Base-by-base conservation (phyloP, 2,329 filamentous ascomycete genomes). In the Ceratocystis cubensis region DNA sequence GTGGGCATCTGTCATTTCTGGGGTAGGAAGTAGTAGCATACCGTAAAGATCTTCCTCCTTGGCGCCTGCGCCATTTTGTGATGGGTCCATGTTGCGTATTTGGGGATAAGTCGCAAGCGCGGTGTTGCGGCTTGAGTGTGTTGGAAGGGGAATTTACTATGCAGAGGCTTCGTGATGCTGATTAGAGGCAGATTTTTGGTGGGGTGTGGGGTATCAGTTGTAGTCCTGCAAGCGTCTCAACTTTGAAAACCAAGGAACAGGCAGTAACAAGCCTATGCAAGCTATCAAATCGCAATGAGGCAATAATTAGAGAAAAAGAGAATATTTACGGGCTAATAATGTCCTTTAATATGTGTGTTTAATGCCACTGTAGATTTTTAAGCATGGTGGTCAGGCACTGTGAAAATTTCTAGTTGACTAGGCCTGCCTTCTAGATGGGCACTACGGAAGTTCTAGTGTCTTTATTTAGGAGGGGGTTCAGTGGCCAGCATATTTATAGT, bases 31-130 rank as follows among this genome's bases (percentile, higher is more conserved):
- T 59, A 17, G 28, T 17, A 30, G 65, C 77, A 71, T 76, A 85
- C 84, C 81, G 71, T 87, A 87, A 75, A 87, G 83, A 75, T 87
- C 83, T 67, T 82, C 74, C 70, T 83, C 78, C 69, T 78, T 76
- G 44, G 70, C 71, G 59, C 69, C 33, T 41, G 70, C 71, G 59
- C 69, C 33, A 15, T 46, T 37, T 61, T 46, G 64, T 59, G 53
- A 56, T 41, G 63, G 30, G n/a, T 59, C 53, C 53, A 59, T 59
- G 10, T 30, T 59, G 25, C 5, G 8, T 33, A 7, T 17, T 30
- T 33, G 5, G 33, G 17, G 33, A 59, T 33, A 33, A 65, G 64
- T 65, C 56, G 64, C 64, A 56, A 59, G 30, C 10, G 22, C 30
- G 30, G 17, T 28, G 45, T 41, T 63, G 65, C 62, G 65, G 59